Percentiles rank a stretch among this genome's conserved stretches.
Conservation (phyloP, 257 asterid genomes). For the Capsicum baccatum region DNA sequence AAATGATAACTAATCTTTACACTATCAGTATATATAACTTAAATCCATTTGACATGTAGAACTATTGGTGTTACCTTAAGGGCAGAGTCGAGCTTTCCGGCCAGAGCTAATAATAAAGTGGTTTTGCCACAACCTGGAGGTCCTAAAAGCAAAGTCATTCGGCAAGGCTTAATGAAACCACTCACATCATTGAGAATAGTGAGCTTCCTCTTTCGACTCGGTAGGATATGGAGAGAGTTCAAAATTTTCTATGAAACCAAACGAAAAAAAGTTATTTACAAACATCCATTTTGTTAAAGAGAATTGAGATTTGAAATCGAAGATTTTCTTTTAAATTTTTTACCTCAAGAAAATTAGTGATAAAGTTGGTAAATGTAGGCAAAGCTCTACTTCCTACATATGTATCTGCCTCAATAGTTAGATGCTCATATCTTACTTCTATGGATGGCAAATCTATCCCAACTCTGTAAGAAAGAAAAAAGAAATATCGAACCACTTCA, state of each 20-base stretch:
- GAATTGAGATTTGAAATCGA: not conserved
- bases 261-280: not conserved
- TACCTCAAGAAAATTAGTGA: conserved; percentile 22
- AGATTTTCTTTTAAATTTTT: not conserved
- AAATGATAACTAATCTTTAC: not conserved
- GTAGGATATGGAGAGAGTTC: conserved; percentile 47
- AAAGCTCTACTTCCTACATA: conserved; percentile 16
- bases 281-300: not conserved
- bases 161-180: conserved; percentile 68
- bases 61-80: conserved; percentile 45
- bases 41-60: not conserved
- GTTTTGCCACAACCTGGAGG: conserved; percentile 24
- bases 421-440: conserved; percentile 24
- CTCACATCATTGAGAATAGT: conserved; percentile 65
- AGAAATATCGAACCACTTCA: not conserved
- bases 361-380: conserved; percentile 22
- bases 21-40: not conserved
- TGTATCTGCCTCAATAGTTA: conserved; percentile 21
- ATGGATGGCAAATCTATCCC: conserved; percentile 20
- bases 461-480: not conserved
- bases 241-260: not conserved
- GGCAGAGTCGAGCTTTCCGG: conserved; percentile 61
- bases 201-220: conserved; percentile 55
- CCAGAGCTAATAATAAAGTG: conserved; percentile 63
- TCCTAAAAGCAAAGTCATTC: conserved; percentile 35